Evolutionary conservation across 768 basidiomycete species (phyloP), one percentile per base, ranked within the genome.

Genomic region (Russula vinacea): DNA sequence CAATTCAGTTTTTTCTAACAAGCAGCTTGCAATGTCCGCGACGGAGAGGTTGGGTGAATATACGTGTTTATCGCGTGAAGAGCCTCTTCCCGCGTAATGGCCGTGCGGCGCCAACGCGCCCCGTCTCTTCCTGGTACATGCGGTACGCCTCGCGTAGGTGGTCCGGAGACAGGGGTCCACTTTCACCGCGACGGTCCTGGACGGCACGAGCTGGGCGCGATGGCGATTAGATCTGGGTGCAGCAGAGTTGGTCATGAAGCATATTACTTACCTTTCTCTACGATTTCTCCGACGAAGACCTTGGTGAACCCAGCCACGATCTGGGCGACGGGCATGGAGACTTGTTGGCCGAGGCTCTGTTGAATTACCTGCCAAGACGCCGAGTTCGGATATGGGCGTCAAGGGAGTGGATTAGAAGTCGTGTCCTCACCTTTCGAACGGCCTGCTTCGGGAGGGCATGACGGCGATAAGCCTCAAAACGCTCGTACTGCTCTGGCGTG

Each of bases 241-340:
- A 45, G 29, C 29, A 29, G 44, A 45, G 37, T 7, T 16, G 39
- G 54, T 56, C 39, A 56, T 26, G 10, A 39, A 3, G 14, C 1
- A 13, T 2, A 45, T 17, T 19, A 16, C 14, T 60, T 55, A 91
- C 92, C 92, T 76, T 89, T 90, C 72, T 94, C 93, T 19, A 94
- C 83, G 6, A 96, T 90, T 73, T 95, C 93, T 3, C 94, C 94
- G 3, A 96, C 92, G 65, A 94, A 96, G 0, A 96, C 92, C 71
- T 95, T 96, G 16, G 84, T 82, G 62, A 96, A 89, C 65, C 94
- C 94, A 6, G 92, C 92, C 2, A 95, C 88, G 50, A 94, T 85
- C 67, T 94, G 92, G 1, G 93, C 88, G 5, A 95, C 89, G 3
- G 91, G 90, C 69, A 88, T 86, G 4, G 92, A 92, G 7, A 91